phyloP scores from a whole-genome alignment of 345 rosid species.

The Pistacia integerrima region DNA sequence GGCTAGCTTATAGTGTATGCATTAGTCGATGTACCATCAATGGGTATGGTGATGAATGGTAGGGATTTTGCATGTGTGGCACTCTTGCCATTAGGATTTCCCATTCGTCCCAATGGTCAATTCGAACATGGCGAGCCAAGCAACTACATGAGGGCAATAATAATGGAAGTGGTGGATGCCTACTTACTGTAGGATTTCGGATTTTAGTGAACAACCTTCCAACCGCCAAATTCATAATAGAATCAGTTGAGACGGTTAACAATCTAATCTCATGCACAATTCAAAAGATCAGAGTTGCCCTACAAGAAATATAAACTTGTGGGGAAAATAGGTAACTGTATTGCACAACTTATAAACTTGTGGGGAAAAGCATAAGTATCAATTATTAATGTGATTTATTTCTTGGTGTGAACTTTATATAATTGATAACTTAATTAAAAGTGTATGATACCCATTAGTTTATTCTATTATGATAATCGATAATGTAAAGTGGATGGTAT shows the following conservation, averaged over 20 bases:
- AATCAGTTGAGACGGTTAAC: constrained; percentile 63
- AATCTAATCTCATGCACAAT: constrained; percentile 59
- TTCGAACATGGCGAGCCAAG: constrained; percentile 15
- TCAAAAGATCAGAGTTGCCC: constrained; percentile 56
- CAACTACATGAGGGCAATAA: constrained; percentile 16
- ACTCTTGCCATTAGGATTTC: constrained; percentile 66
- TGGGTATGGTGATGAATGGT: constrained; percentile 46
- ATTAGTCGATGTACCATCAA: constrained; percentile 51
- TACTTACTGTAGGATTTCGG: constrained; percentile 62
- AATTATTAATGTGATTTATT: too few relatives aligned
- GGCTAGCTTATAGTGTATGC: constrained; percentile 66
- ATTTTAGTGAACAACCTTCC: constrained; percentile 48
- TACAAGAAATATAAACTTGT: constrained; percentile 25
- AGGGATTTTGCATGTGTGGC: constrained; percentile 45
- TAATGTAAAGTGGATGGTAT: too few relatives aligned
- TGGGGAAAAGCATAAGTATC: too few relatives aligned
- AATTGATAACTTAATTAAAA: too few relatives aligned
- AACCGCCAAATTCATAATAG: constrained; percentile 46
- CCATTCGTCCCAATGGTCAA: constrained; percentile 46
- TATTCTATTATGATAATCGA: too few relatives aligned
- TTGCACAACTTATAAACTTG: not conserved
- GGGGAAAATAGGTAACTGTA: not conserved
- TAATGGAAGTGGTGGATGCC: constrained; percentile 35
- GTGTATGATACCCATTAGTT: too few relatives aligned
- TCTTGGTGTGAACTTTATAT: too few relatives aligned